Conservation (phyloP, 2,329 filamentous ascomycete species). For the Diaporthe batatas region DNA sequence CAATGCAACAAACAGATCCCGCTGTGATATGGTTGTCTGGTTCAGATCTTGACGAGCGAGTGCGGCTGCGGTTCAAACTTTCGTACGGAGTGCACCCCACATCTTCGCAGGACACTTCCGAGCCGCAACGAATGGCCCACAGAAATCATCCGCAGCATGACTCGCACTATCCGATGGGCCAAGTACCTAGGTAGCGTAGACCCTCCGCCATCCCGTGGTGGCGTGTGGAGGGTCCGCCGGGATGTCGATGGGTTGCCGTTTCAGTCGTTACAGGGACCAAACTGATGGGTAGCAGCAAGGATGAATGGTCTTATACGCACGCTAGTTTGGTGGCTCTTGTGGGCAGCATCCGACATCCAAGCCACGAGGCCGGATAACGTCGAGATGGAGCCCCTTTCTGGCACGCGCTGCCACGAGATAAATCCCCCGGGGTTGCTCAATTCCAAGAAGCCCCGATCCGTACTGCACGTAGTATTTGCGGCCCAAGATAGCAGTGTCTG, state of each 20-base stretch:
- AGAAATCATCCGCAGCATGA: slow-evolving; percentile 17
- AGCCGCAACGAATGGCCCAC: background rate
- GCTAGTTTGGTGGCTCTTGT: slow-evolving; percentile 2
- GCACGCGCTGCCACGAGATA: slow-evolving; percentile 22
- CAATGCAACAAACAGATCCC: slow-evolving; percentile 19
- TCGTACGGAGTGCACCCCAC: background rate
- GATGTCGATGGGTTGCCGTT: slow-evolving; percentile 1
- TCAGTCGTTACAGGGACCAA: background rate
- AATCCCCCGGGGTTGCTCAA: slow-evolving; percentile 17
- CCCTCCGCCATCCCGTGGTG: background rate
- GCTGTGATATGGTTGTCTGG: background rate
- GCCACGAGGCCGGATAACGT: slow-evolving; percentile 16
- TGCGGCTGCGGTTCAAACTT: background rate
- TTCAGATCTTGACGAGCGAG: background rate
- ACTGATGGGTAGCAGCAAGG: slow-evolving; percentile 23
- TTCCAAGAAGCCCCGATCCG: slow-evolving; percentile 14
- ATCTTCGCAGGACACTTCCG: slow-evolving; percentile 15
- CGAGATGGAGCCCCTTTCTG: slow-evolving; percentile 14
- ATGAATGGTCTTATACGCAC: background rate
- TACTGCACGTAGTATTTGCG: background rate
- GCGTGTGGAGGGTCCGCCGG: background rate
- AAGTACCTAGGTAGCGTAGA: background rate
- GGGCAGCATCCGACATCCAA: slow-evolving; percentile 24
- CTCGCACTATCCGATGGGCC: background rate
- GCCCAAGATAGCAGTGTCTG: background rate